Base-by-base conservation (phyloP, 1,284 basidiomycete species). In the Apiotrichum gracile region DNA sequence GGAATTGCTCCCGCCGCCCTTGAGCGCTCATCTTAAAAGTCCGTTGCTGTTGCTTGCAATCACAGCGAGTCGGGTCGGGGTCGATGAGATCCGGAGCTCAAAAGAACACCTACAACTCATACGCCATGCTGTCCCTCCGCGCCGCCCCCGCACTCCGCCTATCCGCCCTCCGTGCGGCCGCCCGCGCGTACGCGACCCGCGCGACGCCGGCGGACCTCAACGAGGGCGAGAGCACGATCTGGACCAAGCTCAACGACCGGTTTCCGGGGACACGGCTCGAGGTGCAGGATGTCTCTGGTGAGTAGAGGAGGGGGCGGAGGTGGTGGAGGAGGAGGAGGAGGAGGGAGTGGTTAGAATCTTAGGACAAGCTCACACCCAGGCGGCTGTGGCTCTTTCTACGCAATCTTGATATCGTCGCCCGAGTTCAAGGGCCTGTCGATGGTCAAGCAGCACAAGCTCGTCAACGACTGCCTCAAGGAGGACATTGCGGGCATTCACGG, bases 361-460 rank as follows among this genome's bases (percentile, higher is more conserved):
- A 3, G 42, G 13, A 31, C 8, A 31, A 14, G 45, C 47, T 42
- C 26, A 54, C 53, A 26, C 16, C 35, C 61, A 94, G 92, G 93
- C 51, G 94, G 94, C 27, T 98, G 94, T 69, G 96, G 94, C 13
- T 83, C 86, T 3, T 99, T 98, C 76, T 99, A 96, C 69, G 88
- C 91, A 37, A 96, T 99, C 61, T 81, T 84, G 35, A 87, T 99
- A 57, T 83, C 87, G 4, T 91, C 89, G 54, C 76, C 84, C 19
- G 81, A 81, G 2, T 98, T 99, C 81, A 85, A 87, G 61, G 94
- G 87, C 16, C 74, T 97, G 33, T 76, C 88, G 0, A 88, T 85
- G 33, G 83, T 98, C 60, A 96, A 97, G 78, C 94, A 97, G 73
- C 94, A 99, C 76, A 83, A 85, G 59, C 77, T 97, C 41, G 91